Percentiles rank a stretch among this genome's conserved stretches.
phyloP scores from a whole-genome alignment of 192 early-diverging fungal species.

The Coemansia biformis region DNA sequence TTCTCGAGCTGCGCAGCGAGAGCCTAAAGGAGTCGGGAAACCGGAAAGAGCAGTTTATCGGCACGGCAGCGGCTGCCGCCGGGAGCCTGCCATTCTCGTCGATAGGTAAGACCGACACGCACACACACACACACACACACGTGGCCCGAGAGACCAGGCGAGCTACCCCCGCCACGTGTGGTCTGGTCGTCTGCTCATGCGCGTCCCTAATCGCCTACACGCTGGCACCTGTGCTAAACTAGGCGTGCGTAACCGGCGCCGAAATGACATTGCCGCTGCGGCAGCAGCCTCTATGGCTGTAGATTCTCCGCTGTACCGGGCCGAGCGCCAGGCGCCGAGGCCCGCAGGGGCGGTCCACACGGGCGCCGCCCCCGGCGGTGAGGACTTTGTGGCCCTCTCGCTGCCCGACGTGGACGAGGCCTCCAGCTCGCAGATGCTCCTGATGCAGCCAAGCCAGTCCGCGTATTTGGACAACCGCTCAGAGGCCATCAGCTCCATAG shows the following conservation, averaged over 20 bases:
- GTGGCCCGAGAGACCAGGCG: no score
- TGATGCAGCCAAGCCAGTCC: conserved; percentile 60
- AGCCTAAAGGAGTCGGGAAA: conserved; percentile 92
- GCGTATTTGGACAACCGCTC: conserved; percentile 85
- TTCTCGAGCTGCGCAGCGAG: conserved; percentile 91
- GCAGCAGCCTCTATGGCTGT: conserved; percentile 50
- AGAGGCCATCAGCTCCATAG: conserved; percentile 91
- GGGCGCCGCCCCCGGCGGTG: conserved; percentile 12
- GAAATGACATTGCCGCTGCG: conserved; percentile 9
- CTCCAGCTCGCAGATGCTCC: conserved; percentile 64
- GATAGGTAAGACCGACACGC: conserved; percentile 21
- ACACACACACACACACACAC: no score
- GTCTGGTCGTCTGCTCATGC: no score
- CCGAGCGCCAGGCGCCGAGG: conserved; percentile 39
- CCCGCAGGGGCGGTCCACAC: conserved; percentile 8
- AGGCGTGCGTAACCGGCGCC: conserved; percentile 46
- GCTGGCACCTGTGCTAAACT: conserved; percentile 4
- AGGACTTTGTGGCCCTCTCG: conserved; percentile 52
- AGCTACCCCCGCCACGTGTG: no score
- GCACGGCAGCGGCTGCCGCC: conserved; percentile 17
- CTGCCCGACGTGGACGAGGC: conserved; percentile 53
- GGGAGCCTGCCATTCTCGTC: conserved; percentile 17
- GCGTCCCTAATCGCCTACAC: no score
- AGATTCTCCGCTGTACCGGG: conserved; percentile 57
- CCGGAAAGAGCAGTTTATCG: conserved; percentile 87